Evolutionary conservation across 2,329 filamentous ascomycete species (phyloP), one percentile per base, ranked within the genome.

Genomic region (Colletotrichum neosansevieriae): DNA sequence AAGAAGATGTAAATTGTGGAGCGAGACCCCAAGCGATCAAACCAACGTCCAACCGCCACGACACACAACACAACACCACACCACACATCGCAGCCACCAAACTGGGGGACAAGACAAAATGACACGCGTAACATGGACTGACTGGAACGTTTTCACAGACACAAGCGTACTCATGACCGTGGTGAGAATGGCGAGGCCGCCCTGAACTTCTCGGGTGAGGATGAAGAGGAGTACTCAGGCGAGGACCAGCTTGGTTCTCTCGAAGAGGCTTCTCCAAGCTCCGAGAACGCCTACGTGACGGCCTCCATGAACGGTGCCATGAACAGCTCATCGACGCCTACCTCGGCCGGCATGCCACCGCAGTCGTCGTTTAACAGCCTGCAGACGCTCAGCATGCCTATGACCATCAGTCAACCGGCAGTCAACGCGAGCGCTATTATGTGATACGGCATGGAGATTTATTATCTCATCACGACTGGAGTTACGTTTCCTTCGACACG

Each of bases 241-340:
- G 94, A 97, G 72, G 93, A 96, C 73, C 92, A 94, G 34, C 89
- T 95, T 63, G 91, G 92, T 59, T 91, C 93, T 44, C 87, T 94
- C 32, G 93, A 94, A 71, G 92, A 94, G 71, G 89, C 91, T 17
- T 94, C 92, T 12, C 92, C 93, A 15, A 89, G 87, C 54, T 92
- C 91, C 0, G 89, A 92, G 72, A 83, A 85, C 72, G 88, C 88
- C 62, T 92, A 92, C 76, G 78, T 87, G 50, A 78, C 85, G 6
- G 76, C 81, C 5, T 86, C 86, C 1, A 79, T 91, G 12, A 85
- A 84, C 71, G 80, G 81, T 19, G 76, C 82, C 29, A 76, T 80
- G 42, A 78, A 79, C 71, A 75, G 74, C 69, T 68, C 65, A 29
- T 69, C 62, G 60, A 70, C 69, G 67, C 71, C 73, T 57, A 75